Percentiles rank a stretch among this genome's conserved stretches.
phyloP scores from a whole-genome alignment of 78 protist species.

The Mantamonas sphyraenae region DNA sequence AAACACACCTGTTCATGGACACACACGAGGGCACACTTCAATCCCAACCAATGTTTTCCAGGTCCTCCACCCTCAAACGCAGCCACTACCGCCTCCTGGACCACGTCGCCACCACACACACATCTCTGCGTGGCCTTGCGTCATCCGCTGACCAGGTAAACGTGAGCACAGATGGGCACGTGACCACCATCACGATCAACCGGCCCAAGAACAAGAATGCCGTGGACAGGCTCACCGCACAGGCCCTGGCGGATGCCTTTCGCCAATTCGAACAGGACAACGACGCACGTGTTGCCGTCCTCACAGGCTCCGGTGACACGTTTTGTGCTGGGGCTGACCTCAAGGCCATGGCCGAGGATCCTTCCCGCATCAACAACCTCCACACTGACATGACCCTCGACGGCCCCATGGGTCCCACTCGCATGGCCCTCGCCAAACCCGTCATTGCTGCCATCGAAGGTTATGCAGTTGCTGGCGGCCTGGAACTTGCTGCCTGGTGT shows the following conservation, averaged over 20 bases:
- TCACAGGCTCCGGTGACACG: constrained; percentile 31
- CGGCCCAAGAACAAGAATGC: constrained; percentile 41
- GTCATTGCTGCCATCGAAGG: constrained; percentile 50
- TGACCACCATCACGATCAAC: constrained; percentile 29
- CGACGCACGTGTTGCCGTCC: constrained; percentile 30
- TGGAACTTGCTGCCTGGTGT: constrained; percentile 70
- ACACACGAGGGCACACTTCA: no score
- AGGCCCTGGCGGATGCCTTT: constrained; percentile 29
- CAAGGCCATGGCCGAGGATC: constrained; percentile 33
- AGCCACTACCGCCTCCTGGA: no score
- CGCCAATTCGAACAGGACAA: constrained; percentile 47
- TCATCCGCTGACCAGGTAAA: no score
- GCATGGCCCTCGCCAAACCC: constrained; percentile 52
- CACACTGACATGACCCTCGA: neutral
- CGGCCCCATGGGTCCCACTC: constrained; percentile 63
- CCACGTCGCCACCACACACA: no score
- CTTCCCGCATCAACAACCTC: neutral
- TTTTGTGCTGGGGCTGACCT: constrained; percentile 83
- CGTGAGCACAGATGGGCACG: no score
- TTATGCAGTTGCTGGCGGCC: constrained; percentile 71
- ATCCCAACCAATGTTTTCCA: no score
- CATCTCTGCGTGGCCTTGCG: no score
- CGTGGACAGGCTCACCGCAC: constrained; percentile 51
- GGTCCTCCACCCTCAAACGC: no score
- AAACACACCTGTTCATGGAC: no score